Percentiles rank a stretch among this genome's conserved stretches.
phyloP scores from a whole-genome alignment of 225 moss, liverwort and hornwort genomes.

The Bryum argenteum region DNA sequence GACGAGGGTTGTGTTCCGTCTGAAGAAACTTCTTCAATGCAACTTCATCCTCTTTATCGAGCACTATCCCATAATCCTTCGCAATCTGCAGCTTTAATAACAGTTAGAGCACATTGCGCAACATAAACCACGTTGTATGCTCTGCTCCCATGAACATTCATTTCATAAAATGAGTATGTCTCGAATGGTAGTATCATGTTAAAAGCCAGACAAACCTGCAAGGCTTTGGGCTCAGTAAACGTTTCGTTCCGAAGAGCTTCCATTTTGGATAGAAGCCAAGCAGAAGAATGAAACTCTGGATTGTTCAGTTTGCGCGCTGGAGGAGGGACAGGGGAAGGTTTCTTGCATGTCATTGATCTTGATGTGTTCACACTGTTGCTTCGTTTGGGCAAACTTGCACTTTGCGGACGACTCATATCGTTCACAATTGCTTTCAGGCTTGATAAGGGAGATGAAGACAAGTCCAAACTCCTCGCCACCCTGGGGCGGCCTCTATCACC shows the following conservation, averaged over 20 bases:
- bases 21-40: conserved; percentile 29
- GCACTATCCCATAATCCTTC: conserved; percentile 37
- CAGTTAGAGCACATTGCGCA: not conserved
- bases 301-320: conserved; percentile 12
- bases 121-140: not conserved
- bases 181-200: too few relatives aligned
- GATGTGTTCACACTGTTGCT: not conserved
- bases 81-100: conserved; percentile 33
- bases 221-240: conserved; percentile 36
- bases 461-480: conserved; percentile 25
- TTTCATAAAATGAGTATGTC: too few relatives aligned
- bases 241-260: conserved; percentile 36
- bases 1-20: not conserved
- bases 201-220: conserved; percentile 23
- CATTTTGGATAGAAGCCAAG: conserved; percentile 38
- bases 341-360: conserved; percentile 17
- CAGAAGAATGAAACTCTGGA: conserved; percentile 36
- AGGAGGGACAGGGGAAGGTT: conserved; percentile 4
- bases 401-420: conserved; percentile 24
- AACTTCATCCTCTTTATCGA: conserved; percentile 38
- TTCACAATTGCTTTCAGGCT: conserved; percentile 20
- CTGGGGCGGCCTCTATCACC: conserved; percentile 18
- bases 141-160: too few relatives aligned
- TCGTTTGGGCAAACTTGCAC: conserved; percentile 20
- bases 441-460: conserved; percentile 21